Evolutionary conservation across 768 basidiomycete genomes (phyloP).

Genomic region (Hericium erinaceus): DNA sequence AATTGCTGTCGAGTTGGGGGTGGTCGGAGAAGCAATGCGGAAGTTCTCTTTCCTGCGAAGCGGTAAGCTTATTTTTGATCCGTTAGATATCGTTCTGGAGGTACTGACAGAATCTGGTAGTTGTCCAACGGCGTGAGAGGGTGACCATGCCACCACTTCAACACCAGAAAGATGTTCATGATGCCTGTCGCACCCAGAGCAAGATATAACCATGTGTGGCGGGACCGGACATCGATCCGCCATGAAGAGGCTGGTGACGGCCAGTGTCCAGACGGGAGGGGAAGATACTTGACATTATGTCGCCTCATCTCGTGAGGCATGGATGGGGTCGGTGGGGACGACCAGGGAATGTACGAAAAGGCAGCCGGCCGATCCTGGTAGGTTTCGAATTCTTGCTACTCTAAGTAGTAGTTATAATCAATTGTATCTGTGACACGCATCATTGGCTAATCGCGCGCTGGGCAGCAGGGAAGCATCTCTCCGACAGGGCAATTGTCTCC

Average conservation of each 20-base stretch:
- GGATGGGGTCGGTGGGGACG: no score
- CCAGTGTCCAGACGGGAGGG: neutral
- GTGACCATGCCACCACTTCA: neutral
- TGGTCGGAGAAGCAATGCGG: neutral
- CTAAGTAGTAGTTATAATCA: no score
- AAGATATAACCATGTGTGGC: neutral
- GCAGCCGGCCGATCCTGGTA: no score
- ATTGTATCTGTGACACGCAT: no score
- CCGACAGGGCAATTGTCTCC: no score
- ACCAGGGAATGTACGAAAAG: no score
- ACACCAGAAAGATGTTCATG: neutral
- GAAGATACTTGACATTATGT: neutral
- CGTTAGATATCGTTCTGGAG: neutral
- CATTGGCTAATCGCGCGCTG: no score
- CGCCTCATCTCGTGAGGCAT: no score
- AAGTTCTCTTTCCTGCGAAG: neutral
- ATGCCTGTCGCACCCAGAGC: neutral
- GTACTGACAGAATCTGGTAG: neutral
- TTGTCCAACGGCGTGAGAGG: constrained; percentile 1
- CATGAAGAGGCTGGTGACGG: neutral
- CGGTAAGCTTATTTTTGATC: neutral
- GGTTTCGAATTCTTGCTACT: no score
- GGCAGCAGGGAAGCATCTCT: no score
- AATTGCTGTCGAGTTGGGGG: constrained; percentile 13
- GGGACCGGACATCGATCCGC: neutral